phyloP scores from a whole-genome alignment of 495 filamentous ascomycete species.

The Cudoniella acicularis region DNA sequence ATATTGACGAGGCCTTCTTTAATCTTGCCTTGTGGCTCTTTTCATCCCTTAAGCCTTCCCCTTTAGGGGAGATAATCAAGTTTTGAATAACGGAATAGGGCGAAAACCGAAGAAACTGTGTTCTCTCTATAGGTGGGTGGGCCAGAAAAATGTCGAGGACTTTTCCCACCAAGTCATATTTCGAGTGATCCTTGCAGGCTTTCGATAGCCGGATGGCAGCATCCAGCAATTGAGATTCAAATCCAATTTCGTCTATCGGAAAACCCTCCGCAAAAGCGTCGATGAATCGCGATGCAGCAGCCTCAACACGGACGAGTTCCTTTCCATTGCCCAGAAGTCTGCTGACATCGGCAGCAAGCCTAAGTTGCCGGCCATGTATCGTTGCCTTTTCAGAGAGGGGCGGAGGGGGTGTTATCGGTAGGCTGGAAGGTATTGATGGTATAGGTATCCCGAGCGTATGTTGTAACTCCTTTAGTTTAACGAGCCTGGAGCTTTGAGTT shows the following conservation, averaged over 20 bases:
- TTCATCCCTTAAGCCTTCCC: constrained; percentile 2
- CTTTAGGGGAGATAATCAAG: constrained; percentile 19
- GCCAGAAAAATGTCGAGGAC: too few relatives aligned
- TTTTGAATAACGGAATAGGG: constrained; percentile 32
- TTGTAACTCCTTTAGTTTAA: too few relatives aligned
- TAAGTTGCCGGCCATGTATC: constrained; percentile 13
- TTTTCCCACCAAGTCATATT: too few relatives aligned
- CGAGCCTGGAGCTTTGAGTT: too few relatives aligned
- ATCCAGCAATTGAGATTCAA: constrained; percentile 20
- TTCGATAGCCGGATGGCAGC: constrained; percentile 35
- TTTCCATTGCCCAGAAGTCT: constrained; percentile 7
- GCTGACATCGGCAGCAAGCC: constrained; percentile 12
- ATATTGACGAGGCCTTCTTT: constrained; percentile 30
- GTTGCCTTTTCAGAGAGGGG: neutral
- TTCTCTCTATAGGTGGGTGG: constrained; percentile 32
- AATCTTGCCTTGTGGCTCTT: constrained; percentile 8
- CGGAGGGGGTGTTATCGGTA: neutral
- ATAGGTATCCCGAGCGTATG: too few relatives aligned
- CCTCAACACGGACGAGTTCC: constrained; percentile 2
- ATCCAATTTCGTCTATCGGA: constrained; percentile 3
- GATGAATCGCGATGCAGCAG: constrained; percentile 12
- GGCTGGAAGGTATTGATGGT: neutral
- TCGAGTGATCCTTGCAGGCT: constrained; percentile 28
- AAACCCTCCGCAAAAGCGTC: constrained; percentile 21
- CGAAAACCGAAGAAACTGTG: constrained; percentile 29